These are phyloP conservation scores for Colletotrichum sp. DNA, from an alignment of 2,329 filamentous ascomycete genomes.

Conservation along the genomic window DNA sequence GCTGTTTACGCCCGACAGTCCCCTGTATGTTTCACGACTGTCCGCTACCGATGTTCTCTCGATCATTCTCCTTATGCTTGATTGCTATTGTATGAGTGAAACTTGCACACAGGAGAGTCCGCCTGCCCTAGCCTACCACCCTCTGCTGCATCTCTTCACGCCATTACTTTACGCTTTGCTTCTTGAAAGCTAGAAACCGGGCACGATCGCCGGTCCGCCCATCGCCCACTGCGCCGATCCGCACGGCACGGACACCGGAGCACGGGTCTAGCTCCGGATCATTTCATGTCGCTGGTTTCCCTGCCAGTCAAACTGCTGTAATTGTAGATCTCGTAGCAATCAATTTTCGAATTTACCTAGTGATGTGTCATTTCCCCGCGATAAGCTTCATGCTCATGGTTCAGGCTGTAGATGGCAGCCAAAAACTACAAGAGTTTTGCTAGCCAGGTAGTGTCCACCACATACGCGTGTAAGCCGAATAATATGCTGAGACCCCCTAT, in stretches of 20 bases:
- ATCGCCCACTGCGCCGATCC: background rate
- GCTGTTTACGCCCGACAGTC: background rate
- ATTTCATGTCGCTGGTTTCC: background rate
- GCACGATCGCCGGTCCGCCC: background rate
- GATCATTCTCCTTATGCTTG: background rate
- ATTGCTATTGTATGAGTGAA: background rate
- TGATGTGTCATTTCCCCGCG: too few species aligned
- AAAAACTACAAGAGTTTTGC: too few species aligned
- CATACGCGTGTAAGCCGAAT: too few species aligned
- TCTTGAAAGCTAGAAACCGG: background rate
- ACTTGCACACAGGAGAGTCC: background rate
- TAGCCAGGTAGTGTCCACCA: too few species aligned
- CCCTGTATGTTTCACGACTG: slow-evolving; percentile 2
- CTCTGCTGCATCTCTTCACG: background rate
- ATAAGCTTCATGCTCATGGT: too few species aligned
- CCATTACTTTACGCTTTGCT: background rate
- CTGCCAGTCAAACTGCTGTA: background rate
- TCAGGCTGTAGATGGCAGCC: too few species aligned
- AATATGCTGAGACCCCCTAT: too few species aligned
- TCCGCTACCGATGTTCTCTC: background rate
- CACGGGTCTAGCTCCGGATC: background rate
- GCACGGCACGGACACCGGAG: background rate
- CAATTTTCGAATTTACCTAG: too few species aligned
- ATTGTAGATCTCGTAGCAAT: background rate
- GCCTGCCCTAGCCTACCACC: background rate